These are phyloP conservation scores for Claviceps paspali DNA, from an alignment of 2,329 filamentous ascomycete genomes.

Conservation along the genomic window DNA sequence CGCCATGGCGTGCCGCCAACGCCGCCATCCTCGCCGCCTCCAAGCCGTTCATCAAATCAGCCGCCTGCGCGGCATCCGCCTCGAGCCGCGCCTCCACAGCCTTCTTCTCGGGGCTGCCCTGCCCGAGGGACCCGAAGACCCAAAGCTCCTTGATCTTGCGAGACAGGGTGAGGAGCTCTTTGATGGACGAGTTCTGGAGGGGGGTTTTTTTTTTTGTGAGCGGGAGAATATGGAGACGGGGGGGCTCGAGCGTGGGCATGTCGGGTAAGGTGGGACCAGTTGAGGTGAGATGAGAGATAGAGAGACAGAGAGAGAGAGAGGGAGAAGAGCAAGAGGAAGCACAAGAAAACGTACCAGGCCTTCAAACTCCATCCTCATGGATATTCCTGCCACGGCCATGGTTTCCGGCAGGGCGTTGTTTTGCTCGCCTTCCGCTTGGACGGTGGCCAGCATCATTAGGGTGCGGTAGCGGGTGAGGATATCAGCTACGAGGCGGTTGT, in stretches of 20 bases:
- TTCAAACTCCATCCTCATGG: constrained; percentile 31
- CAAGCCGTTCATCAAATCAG: constrained; percentile 19
- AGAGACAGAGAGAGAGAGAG: too few relatives aligned
- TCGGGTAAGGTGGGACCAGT: too few relatives aligned
- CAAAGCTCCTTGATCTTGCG: constrained; percentile 31
- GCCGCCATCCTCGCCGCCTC: constrained; percentile 19
- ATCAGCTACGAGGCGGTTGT: constrained; percentile 29
- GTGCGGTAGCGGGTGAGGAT: constrained; percentile 28
- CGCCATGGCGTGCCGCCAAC: constrained; percentile 21
- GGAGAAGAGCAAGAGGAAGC: not conserved
- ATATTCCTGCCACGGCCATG: constrained; percentile 26
- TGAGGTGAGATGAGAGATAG: not conserved
- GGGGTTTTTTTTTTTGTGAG: too few relatives aligned
- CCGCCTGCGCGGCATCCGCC: constrained; percentile 19
- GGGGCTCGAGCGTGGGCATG: too few relatives aligned
- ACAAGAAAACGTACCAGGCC: constrained; percentile 18
- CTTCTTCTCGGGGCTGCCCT: constrained; percentile 19
- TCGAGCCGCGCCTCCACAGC: constrained; percentile 22
- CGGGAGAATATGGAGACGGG: not conserved
- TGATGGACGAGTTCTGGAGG: constrained; percentile 28
- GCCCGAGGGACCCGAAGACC: constrained; percentile 27
- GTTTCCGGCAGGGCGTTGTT: constrained; percentile 24
- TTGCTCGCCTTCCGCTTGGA: constrained; percentile 24
- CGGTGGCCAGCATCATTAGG: constrained; percentile 28
- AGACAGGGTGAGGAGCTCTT: constrained; percentile 28